Evolutionary conservation across 768 basidiomycete genomes (phyloP), one percentile per base, ranked within the genome.

Genomic region (Boletus bicolor): DNA sequence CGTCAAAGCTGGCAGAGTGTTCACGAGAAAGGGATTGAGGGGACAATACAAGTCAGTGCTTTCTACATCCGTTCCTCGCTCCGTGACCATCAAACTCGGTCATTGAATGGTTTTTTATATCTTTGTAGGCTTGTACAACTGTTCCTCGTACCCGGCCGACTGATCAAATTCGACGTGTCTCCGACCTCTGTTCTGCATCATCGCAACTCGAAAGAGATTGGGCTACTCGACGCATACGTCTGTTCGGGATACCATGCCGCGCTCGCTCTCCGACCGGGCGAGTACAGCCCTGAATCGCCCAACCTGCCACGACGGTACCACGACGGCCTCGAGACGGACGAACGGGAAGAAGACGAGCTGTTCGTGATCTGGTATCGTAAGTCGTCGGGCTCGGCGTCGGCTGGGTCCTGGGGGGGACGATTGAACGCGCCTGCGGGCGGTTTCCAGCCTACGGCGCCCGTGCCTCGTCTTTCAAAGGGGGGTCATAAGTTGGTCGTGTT

Each of bases 311-410:
- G 91, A 10, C 83, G 91, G 44, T 98, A 97, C 68, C 80, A 85
- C 53, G 96, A 98, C 65, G 95, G 95, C 1, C 76, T 98, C 11
- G 91, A 96, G 72, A 84, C 86, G 11, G 82, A 91, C 59, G 95
- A 98, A 62, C 79, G 82, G 9, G 89, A 91, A 48, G 92, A 95
- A 67, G 95, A 98, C 68, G 88, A 84, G 60, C 73, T 94, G 14
- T 93, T 98, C 59, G 84, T 91, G 67, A 71, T 98, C 14, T 89
- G 81, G 81, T 88, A 84, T 71, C 80, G 79, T 53, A 74, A 77
- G 24, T 75, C 77, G 30, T 64, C 54, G 32, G 37, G 28, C 7
- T 42, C 58, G 8, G 28, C 50, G 10, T 14, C 53, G 35, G 45
- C 43, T 4, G 57, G 17, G 42, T 30, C 57, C 1, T 19, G 34